Evolutionary conservation across 805 yeast genomes (phyloP), one percentile per base, ranked within the genome.

Genomic region (Komagataella pastoris): DNA sequence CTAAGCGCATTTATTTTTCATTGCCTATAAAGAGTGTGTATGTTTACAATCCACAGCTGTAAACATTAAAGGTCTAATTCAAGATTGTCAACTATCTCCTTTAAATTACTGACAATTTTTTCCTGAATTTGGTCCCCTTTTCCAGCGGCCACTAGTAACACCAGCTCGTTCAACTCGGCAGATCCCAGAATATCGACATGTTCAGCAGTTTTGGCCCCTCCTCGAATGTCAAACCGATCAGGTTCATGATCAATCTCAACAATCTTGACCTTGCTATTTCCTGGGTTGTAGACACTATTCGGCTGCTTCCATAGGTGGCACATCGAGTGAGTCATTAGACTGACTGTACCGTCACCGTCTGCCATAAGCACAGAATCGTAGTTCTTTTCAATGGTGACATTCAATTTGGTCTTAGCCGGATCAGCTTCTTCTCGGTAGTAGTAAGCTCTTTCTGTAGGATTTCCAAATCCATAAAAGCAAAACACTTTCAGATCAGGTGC

Each of bases 171-270:
- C 63, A 93, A 71, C 61, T 85, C 95, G 1, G 97, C 88, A 55
- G 95, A 81, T 2, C 99, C 99, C 48, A 93, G 72, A 48, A 93
- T 90, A 63, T 93, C 99, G 24, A 93, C 99, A 65, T 93, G 99
- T 60, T 93, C 99, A 1, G 98, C 97, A 0, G 97, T 91, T 63
- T 85, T 86, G 8, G 97, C 95, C 12, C 99, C 99, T 23, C 99
- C 99, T 57, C 99, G 77, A 40, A 93, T 86, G 68, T 93, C 99
- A 60, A 86, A 89, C 57, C 87, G 71, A 61, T 88, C 96, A 0
- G 99, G 99, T 62, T 90, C 95, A 61, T 93, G 97, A 59, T 79
- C 77, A 71, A 93, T 84, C 67, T 93, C 99, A 12, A 91, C 96
- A 49, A 89, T 74, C 19, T 79, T 90, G 18, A 91, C 95, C 17